Percentiles rank a stretch among this genome's conserved stretches.
phyloP scores from a whole-genome alignment of 2,329 filamentous ascomycete species.

The Colletotrichum sp. region DNA sequence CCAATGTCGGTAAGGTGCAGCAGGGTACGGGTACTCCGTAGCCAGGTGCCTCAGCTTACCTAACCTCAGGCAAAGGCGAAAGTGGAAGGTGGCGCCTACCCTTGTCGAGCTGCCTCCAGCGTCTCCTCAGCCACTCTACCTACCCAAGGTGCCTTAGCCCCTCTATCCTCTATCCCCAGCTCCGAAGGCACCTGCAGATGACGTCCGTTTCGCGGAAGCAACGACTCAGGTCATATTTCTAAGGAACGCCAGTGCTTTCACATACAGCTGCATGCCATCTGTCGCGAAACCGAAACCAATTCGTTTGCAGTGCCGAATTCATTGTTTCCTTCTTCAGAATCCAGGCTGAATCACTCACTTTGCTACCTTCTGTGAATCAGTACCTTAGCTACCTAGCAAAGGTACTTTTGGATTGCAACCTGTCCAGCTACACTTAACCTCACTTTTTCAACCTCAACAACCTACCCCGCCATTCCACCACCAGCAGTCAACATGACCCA shows the following conservation, averaged over 20 bases:
- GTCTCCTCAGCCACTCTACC: background rate
- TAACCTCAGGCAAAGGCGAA: background rate
- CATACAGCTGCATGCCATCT: background rate
- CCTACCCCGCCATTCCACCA: constrained; percentile 11
- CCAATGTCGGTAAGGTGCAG: background rate
- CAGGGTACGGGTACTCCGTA: background rate
- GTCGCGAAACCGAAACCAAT: constrained; percentile 8
- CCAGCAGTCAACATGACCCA: constrained; percentile 53
- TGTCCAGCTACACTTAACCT: constrained; percentile 22
- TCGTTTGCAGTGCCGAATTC: background rate
- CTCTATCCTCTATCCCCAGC: background rate
- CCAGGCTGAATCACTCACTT: background rate
- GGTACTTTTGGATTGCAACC: background rate
- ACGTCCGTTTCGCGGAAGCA: constrained; percentile 11
- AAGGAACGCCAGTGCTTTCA: background rate
- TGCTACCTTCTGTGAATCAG: background rate
- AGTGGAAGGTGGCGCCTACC: background rate
- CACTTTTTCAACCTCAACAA: constrained; percentile 11
- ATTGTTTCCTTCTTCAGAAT: background rate
- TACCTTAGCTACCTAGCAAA: background rate
- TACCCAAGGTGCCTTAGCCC: background rate
- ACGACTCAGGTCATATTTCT: constrained; percentile 4
- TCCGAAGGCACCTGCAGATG: constrained; percentile 18
- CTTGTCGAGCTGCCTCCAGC: background rate
- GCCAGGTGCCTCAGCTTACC: background rate